Evolutionary conservation across 2,329 filamentous ascomycete genomes (phyloP).

Genomic region (Colletotrichum euphorbiae): DNA sequence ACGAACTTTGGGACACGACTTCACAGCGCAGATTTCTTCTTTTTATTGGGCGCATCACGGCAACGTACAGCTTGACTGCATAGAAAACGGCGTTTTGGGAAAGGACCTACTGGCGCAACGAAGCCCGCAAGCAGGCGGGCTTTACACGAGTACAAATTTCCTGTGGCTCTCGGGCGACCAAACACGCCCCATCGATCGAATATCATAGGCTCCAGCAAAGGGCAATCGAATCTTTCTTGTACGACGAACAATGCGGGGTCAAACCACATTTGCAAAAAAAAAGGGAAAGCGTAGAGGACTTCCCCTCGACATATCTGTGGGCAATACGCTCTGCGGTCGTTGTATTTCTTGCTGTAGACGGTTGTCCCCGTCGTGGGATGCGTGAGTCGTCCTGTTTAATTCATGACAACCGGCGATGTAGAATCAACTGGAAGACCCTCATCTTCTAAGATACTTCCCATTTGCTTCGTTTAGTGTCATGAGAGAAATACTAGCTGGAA

Average conservation of each 20-base stretch:
- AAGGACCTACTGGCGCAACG: constrained; percentile 13
- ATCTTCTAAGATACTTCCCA: not conserved
- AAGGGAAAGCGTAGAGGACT: not conserved
- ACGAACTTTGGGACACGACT: constrained; percentile 12
- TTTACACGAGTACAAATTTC: not conserved
- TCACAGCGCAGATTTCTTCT: constrained; percentile 15
- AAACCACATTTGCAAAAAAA: constrained; percentile 12
- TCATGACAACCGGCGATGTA: constrained; percentile 26
- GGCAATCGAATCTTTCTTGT: not conserved
- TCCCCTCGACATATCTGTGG: not conserved
- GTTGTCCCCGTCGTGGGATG: constrained; percentile 11
- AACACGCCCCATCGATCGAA: constrained; percentile 5
- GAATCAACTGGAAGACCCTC: constrained; percentile 12
- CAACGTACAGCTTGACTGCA: constrained; percentile 30
- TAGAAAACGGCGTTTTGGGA: constrained; percentile 33
- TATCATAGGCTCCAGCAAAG: not conserved
- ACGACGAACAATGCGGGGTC: constrained; percentile 11
- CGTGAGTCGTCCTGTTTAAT: constrained; percentile 15
- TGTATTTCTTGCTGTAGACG: constrained; percentile 37
- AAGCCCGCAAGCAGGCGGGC: not conserved
- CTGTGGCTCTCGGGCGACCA: not conserved
- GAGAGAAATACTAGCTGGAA: too few relatives aligned
- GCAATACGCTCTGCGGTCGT: constrained; percentile 13
- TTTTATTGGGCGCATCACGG: constrained; percentile 6
- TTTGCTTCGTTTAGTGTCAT: not conserved